Conservation (phyloP, 306 rosid species). For the Pyrus pyrifolia region DNA sequence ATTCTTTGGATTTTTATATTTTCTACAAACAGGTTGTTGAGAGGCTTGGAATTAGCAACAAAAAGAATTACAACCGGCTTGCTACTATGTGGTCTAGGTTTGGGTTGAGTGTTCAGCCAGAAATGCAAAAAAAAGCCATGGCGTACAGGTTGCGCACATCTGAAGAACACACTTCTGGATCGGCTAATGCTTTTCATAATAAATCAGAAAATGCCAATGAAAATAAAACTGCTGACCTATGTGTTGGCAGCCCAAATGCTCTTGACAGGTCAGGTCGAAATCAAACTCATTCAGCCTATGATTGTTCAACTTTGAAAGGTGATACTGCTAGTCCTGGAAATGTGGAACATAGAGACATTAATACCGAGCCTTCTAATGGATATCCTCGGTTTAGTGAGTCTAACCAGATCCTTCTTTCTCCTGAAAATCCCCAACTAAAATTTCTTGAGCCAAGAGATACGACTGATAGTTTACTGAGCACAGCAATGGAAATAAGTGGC, state of each 20-base stretch:
- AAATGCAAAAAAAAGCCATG: conserved; percentile 46
- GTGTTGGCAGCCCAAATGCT: conserved; percentile 17
- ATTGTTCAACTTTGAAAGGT: conserved; percentile 20
- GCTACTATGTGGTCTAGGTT: conserved; percentile 55
- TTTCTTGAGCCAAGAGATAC: conserved; percentile 25
- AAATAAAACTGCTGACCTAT: conserved; percentile 23
- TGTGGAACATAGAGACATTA: conserved; percentile 23
- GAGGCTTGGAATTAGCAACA: conserved; percentile 75
- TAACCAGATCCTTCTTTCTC: conserved; percentile 6
- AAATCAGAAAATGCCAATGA: conserved; percentile 28
- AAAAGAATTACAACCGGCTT: conserved; percentile 57
- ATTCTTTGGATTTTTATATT: conserved; percentile 16
- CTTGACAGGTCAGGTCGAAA: conserved; percentile 27
- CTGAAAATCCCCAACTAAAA: conserved; percentile 22
- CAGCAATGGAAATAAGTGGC: conserved; percentile 28
- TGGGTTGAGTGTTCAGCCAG: conserved; percentile 71
- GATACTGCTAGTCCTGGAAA: conserved; percentile 22
- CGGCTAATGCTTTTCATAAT: conserved; percentile 23
- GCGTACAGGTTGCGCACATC: conserved; percentile 69
- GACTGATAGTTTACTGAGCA: conserved; percentile 20
- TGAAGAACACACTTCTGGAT: conserved; percentile 51
- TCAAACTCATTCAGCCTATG: conserved; percentile 23
- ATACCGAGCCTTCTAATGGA: conserved; percentile 26
- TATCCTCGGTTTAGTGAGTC: conserved; percentile 31
- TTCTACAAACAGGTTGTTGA: conserved; percentile 49